A percentile compares a stretch with the other conserved stretches of the same genome.
Conservation (phyloP, 257 asterid species). For the Solanum bukasovii region DNA sequence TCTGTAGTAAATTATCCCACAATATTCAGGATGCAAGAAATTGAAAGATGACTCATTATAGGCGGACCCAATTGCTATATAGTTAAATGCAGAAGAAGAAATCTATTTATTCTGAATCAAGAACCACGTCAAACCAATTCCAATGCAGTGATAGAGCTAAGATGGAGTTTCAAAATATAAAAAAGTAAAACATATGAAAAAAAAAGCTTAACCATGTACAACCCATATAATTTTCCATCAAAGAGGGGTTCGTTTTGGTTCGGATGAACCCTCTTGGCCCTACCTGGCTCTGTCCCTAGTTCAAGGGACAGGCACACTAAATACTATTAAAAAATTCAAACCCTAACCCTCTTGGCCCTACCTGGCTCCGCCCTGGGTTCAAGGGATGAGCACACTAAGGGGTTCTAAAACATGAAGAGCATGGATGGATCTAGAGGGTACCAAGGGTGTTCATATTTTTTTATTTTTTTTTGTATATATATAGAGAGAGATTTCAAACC, state of each 20-base stretch:
- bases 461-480: too few relatives aligned
- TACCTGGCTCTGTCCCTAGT: not conserved
- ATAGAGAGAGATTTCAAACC: not conserved
- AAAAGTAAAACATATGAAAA: not conserved
- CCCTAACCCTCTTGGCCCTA: not conserved
- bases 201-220: not conserved
- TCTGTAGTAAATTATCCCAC: not conserved
- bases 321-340: not conserved
- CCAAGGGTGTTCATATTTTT: not conserved
- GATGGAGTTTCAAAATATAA: not conserved
- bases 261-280: not conserved
- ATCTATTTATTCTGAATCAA: not conserved
- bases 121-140: not conserved
- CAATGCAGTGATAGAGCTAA: not conserved
- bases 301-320: not conserved
- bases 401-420: not conserved
- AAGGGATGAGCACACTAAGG: not conserved
- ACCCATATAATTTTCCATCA: too few relatives aligned
- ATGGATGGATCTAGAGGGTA: not conserved
- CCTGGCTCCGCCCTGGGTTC: not conserved
- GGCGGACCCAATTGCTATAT: not conserved
- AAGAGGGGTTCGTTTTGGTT: not conserved
- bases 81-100: not conserved
- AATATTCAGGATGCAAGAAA: not conserved
- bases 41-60: not conserved